These are phyloP conservation scores for Cladosporium velox DNA, from an alignment of 2,329 filamentous ascomycete species.

Conservation along the genomic window DNA sequence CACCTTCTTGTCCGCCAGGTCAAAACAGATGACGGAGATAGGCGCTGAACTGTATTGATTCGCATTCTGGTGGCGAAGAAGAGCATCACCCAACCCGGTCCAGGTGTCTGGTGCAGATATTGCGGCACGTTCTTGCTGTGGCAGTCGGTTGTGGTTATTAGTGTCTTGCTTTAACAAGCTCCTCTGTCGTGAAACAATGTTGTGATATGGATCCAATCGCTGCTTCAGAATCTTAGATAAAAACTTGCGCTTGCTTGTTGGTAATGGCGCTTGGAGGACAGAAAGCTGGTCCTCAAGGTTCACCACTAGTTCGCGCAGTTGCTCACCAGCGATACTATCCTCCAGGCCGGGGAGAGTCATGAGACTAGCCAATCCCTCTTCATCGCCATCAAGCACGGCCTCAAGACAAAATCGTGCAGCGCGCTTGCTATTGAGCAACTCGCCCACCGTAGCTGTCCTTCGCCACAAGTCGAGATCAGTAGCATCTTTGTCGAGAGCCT, in stretches of 20 bases:
- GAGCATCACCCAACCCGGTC: slow-evolving; percentile 37
- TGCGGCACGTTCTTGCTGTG: slow-evolving; percentile 25
- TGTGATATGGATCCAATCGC: slow-evolving; percentile 57
- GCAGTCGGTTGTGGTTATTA: not conserved
- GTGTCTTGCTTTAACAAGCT: slow-evolving; percentile 20
- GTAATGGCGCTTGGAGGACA: slow-evolving; percentile 52
- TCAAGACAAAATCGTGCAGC: slow-evolving; percentile 64
- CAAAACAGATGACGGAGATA: slow-evolving; percentile 33
- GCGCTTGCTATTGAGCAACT: slow-evolving; percentile 59
- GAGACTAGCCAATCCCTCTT: slow-evolving; percentile 56
- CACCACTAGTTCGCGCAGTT: slow-evolving; percentile 51
- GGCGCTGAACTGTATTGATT: slow-evolving; percentile 33
- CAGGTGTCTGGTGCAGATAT: slow-evolving; percentile 34
- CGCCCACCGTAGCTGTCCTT: slow-evolving; percentile 59
- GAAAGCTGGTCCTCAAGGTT: slow-evolving; percentile 59
- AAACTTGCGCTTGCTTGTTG: slow-evolving; percentile 51
- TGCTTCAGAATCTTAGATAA: slow-evolving; percentile 55
- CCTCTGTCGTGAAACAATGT: slow-evolving; percentile 34
- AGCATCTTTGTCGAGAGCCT: slow-evolving; percentile 66
- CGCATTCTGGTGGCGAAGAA: slow-evolving; percentile 33
- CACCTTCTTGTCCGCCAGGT: slow-evolving; percentile 21
- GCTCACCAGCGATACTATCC: slow-evolving; percentile 55
- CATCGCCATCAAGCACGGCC: slow-evolving; percentile 63
- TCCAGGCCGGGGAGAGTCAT: slow-evolving; percentile 61
- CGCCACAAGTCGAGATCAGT: slow-evolving; percentile 66